Evolutionary conservation across 148 eudicot genomes (phyloP).

Genomic region (Simmondsia chinensis): DNA sequence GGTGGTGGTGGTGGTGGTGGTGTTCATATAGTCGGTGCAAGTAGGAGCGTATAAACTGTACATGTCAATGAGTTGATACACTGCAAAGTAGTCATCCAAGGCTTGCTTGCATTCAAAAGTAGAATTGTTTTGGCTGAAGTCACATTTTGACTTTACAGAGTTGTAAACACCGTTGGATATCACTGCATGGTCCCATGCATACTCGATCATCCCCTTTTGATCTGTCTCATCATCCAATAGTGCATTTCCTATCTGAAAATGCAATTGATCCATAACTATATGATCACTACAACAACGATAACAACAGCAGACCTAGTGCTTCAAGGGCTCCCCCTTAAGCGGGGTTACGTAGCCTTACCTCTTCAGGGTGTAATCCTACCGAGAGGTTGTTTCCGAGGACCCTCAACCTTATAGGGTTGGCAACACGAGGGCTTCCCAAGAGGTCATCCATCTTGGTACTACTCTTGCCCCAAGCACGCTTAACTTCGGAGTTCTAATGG

Average conservation of each 20-base stretch:
- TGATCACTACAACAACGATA: no score
- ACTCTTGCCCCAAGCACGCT: background rate
- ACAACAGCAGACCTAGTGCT: background rate
- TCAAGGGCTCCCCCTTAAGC: no score
- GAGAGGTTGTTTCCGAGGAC: no score
- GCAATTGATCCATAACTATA: no score
- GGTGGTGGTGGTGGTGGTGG: no score
- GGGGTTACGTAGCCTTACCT: no score
- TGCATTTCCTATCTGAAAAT: slow-evolving; percentile 70
- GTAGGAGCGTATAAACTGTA: slow-evolving; percentile 65
- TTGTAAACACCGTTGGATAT: slow-evolving; percentile 49
- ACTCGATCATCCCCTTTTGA: slow-evolving; percentile 71
- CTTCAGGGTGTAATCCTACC: no score
- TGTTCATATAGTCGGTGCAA: slow-evolving; percentile 34
- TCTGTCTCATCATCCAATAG: slow-evolving; percentile 71
- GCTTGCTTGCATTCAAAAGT: slow-evolving; percentile 24
- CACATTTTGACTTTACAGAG: slow-evolving; percentile 40
- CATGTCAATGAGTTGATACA: slow-evolving; percentile 70
- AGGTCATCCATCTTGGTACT: no score
- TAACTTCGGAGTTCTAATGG: background rate
- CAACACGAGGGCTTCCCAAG: no score
- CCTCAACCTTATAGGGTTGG: no score
- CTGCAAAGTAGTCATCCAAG: slow-evolving; percentile 38
- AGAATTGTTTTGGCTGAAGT: slow-evolving; percentile 31
- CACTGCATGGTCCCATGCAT: slow-evolving; percentile 88